Base-by-base conservation (phyloP, 176 grass and related monocot species). In the Pontederia paniculata region DNA sequence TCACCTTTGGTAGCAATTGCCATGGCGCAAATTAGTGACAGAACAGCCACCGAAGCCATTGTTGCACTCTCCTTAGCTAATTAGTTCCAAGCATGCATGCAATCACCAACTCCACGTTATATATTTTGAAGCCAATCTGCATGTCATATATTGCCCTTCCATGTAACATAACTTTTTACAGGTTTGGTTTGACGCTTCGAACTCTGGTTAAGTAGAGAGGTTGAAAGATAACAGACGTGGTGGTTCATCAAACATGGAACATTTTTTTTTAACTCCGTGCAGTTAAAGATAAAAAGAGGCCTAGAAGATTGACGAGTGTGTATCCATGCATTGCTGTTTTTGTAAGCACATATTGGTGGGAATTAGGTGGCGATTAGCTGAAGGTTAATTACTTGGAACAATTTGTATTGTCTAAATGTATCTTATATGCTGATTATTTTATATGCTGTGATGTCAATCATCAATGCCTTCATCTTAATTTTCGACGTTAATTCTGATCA, bases 1-100 rank as follows among this genome's bases (percentile, higher is more conserved):
- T 73, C 58, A 20, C 23, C 54, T 71, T 46, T 20, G 9, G 54
- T 13, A n/a, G 9, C 46, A 52, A 5, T 10, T 13, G 14, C 67
- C 48, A 44, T 56, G 15, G 69, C 49, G 42, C 59, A 83, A 5
- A 83, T 25, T 60, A 53, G 9, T 13, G 7, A 44, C 46, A 50
- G 42, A 1, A 61, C 1, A 0, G 53, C 31, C 49, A 12, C 45
- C 71, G 9, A 46, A 12, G 59, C 59, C 19, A 45, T 22, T 10
- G 21, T 17, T 5, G 6, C 11, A 16, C 15, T 23, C 60, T 44
- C 20, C 44, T 18, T 18, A 20, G 15, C 9, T 20, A 15, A 13
- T 21, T 31, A 37, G 4, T 10, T 8, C 11, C 22, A 11, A 11
- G 10, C 22, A 12, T 18, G 9, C 9, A 10, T 16, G 20, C 4